phyloP scores from a whole-genome alignment of 768 basidiomycete species.

The Aureoboletus auriporus region DNA sequence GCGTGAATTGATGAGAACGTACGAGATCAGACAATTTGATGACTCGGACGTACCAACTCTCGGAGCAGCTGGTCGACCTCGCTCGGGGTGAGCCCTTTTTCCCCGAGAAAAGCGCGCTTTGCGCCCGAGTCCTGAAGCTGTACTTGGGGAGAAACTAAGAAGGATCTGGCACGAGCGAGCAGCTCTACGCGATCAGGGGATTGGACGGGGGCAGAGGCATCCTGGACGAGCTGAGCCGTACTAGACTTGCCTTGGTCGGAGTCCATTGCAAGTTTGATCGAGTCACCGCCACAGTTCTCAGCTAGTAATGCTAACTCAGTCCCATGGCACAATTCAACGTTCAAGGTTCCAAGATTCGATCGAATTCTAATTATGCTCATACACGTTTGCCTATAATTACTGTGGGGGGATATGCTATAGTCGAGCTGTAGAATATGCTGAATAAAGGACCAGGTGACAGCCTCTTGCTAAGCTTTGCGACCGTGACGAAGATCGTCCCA shows the following conservation, averaged over 20 bases:
- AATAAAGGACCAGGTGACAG: background rate
- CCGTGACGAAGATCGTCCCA: slow-evolving; percentile 40
- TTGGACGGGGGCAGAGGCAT: background rate
- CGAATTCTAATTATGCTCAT: slow-evolving; percentile 5
- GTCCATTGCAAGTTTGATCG: no score
- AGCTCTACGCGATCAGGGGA: slow-evolving; percentile 38
- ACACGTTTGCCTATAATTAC: slow-evolving; percentile 12
- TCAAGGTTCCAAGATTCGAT: background rate
- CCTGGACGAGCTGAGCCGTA: no score
- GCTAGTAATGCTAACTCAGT: no score
- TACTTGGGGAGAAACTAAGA: slow-evolving; percentile 65
- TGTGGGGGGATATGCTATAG: slow-evolving; percentile 7
- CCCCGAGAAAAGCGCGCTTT: slow-evolving; percentile 61
- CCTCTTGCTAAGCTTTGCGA: slow-evolving; percentile 9
- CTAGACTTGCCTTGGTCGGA: no score
- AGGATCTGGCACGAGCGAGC: slow-evolving; percentile 53
- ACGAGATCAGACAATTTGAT: background rate
- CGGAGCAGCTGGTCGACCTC: slow-evolving; percentile 60
- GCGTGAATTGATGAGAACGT: slow-evolving; percentile 9
- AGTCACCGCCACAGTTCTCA: no score
- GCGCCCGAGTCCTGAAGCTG: slow-evolving; percentile 49
- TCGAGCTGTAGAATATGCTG: slow-evolving; percentile 7
- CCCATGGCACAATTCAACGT: no score
- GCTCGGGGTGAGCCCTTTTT: slow-evolving; percentile 61
- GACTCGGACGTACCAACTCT: slow-evolving; percentile 43